Evolutionary conservation across 306 rosid genomes (phyloP).

Genomic region (Prunus davidiana): DNA sequence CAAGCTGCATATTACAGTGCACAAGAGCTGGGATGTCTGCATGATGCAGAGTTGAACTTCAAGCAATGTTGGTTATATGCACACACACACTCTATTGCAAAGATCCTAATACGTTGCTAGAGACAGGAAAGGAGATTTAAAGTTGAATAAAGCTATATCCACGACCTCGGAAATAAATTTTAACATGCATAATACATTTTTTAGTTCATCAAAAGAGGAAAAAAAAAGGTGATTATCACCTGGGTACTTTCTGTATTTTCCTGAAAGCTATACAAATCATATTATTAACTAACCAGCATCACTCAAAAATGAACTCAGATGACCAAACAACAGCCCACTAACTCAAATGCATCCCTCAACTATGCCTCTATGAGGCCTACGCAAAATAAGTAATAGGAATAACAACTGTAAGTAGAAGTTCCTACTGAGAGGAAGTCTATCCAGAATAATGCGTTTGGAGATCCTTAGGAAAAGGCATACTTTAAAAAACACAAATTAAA

Average conservation of each 20-base stretch:
- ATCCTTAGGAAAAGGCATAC: too few relatives aligned
- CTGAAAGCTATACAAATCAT: not conserved
- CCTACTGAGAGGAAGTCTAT: too few relatives aligned
- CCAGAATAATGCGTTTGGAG: too few relatives aligned
- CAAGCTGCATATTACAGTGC: not conserved
- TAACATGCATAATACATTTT: not conserved
- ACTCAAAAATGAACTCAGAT: not conserved
- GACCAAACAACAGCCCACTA: conserved; percentile 1
- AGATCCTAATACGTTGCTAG: not conserved
- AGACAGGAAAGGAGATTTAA: not conserved
- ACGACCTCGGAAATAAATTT: not conserved
- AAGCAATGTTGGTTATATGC: not conserved
- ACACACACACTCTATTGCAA: not conserved
- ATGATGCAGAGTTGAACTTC: not conserved
- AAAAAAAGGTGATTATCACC: not conserved
- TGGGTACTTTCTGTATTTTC: not conserved
- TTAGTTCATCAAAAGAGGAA: not conserved
- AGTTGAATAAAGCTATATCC: not conserved
- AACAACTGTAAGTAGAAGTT: too few relatives aligned
- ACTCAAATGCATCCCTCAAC: conserved; percentile 1
- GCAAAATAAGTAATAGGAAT: not conserved
- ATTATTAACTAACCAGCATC: not conserved
- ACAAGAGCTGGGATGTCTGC: not conserved
- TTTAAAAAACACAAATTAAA: not conserved
- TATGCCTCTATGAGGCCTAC: not conserved